These are phyloP conservation scores for Pelargonium citronellum DNA, from an alignment of 441 rosid species.

Conservation along the genomic window DNA sequence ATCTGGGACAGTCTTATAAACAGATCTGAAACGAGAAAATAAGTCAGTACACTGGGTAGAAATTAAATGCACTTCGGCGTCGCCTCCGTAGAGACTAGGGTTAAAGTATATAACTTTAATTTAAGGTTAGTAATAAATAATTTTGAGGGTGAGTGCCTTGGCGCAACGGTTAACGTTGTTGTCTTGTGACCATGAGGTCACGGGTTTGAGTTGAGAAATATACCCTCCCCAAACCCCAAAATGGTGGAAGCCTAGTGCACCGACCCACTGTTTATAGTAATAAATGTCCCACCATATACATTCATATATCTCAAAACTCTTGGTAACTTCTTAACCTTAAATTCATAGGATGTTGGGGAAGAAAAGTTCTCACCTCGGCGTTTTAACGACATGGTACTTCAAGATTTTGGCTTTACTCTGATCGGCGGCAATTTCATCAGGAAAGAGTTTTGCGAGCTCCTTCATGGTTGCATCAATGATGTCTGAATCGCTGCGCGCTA, in stretches of 20 bases:
- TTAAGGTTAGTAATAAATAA: too few relatives aligned
- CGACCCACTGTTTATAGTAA: too few relatives aligned
- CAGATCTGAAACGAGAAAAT: constrained; percentile 55
- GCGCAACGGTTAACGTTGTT: too few relatives aligned
- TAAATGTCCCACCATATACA: too few relatives aligned
- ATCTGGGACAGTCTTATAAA: constrained; percentile 73
- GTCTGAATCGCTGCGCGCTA: constrained; percentile 60
- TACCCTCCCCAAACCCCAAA: too few relatives aligned
- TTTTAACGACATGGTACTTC: constrained; percentile 84
- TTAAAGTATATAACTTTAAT: too few relatives aligned
- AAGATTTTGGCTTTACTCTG: constrained; percentile 82
- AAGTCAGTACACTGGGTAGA: constrained; percentile 2
- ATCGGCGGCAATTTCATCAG: constrained; percentile 78
- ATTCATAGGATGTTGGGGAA: neutral
- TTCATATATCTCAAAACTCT: neutral
- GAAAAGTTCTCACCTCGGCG: constrained; percentile 59
- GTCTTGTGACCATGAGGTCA: too few relatives aligned
- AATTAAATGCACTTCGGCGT: too few relatives aligned
- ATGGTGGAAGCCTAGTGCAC: neutral
- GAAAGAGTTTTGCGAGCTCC: constrained; percentile 88
- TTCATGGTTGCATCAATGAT: constrained; percentile 89
- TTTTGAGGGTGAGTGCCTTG: too few relatives aligned
- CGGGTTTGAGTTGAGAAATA: too few relatives aligned
- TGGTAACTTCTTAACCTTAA: neutral
- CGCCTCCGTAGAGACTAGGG: too few relatives aligned